Base-by-base conservation (phyloP, 805 yeast species). In the Myxozyma nipponensis region DNA sequence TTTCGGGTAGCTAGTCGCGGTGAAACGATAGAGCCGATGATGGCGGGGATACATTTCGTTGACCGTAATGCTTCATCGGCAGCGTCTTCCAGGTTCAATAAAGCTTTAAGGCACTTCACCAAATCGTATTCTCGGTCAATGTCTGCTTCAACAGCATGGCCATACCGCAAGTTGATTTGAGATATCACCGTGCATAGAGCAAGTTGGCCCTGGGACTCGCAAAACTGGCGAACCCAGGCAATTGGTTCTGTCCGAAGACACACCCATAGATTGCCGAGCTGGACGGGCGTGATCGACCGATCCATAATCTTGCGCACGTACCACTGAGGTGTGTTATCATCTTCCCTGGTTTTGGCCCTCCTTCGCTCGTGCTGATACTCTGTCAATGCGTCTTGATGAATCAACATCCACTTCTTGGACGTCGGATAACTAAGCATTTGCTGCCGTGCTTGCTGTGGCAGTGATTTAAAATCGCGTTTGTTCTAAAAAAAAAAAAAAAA, bases 381-480 rank as follows among this genome's bases (percentile, higher is more conserved):
- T 4, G 90, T 78, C 41, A 86, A 75, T 22, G 84, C 81, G 66
- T 89, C 96, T 66, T 90, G 97, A 58, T 84, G 81, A 37, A 90
- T 83, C 58, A 90, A 75, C 83, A 86, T 82, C 95, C 96, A 89
- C 68, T 91, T 91, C 61, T 88, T 86, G 43, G 84, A 86, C 0
- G 79, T 71, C 39, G 84, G 78, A 63, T 84, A 89, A 59, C 77
- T 77, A 62, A 79, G 74, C 85, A 91, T 81, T 63, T 86, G 93
- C 49, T 73, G 77, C 58, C 82, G 82, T 2, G 93, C 95, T 45
- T 77, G 78, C 23, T 78, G 79, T 0, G 96, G 86, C 28, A 84
- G 70, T 38, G 75, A 69, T 54, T 75, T 79, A 68, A 87, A 84
- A 65, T 90, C 95, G 62, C 96, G 78, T 49, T 67, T 65, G 49